phyloP scores from a whole-genome alignment of 2,329 filamentous ascomycete species.

The Trichoderma sp. region DNA sequence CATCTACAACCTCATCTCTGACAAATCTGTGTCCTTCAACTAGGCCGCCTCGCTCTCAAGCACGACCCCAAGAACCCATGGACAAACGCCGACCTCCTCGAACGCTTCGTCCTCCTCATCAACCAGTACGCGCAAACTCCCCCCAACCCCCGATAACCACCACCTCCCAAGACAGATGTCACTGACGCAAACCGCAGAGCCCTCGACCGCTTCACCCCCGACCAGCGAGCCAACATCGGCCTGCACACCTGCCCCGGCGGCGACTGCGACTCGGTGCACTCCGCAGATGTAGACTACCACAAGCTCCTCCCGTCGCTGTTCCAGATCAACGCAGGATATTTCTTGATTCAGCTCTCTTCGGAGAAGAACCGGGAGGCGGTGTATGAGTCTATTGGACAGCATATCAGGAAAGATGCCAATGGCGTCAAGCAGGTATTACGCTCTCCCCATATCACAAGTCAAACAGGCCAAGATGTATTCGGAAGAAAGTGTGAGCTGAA shows the following conservation, averaged over 20 bases:
- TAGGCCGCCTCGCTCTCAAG: constrained; percentile 27
- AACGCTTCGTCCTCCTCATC: constrained; percentile 24
- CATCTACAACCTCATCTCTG: background rate
- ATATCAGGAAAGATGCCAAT: constrained; percentile 26
- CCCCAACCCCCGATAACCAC: no score
- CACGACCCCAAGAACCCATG: constrained; percentile 21
- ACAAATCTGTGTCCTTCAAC: background rate
- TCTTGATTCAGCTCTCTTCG: constrained; percentile 28
- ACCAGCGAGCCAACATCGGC: constrained; percentile 28
- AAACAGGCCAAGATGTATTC: background rate
- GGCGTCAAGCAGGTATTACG: constrained; percentile 28
- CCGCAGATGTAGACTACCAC: constrained; percentile 26
- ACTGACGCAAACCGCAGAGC: constrained; percentile 8
- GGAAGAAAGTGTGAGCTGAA: background rate
- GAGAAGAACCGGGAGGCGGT: constrained; percentile 26
- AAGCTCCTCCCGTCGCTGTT: constrained; percentile 25
- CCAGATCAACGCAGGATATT: constrained; percentile 29
- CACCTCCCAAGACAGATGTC: background rate
- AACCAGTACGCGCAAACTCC: constrained; percentile 12
- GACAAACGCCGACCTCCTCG: constrained; percentile 26
- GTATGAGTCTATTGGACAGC: constrained; percentile 26
- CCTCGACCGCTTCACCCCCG: constrained; percentile 23
- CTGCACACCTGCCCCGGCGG: constrained; percentile 30
- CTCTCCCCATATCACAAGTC: background rate
- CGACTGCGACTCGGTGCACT: constrained; percentile 29